phyloP scores from a whole-genome alignment of 1,284 basidiomycete genomes.

The Malassezia vespertilionis region DNA sequence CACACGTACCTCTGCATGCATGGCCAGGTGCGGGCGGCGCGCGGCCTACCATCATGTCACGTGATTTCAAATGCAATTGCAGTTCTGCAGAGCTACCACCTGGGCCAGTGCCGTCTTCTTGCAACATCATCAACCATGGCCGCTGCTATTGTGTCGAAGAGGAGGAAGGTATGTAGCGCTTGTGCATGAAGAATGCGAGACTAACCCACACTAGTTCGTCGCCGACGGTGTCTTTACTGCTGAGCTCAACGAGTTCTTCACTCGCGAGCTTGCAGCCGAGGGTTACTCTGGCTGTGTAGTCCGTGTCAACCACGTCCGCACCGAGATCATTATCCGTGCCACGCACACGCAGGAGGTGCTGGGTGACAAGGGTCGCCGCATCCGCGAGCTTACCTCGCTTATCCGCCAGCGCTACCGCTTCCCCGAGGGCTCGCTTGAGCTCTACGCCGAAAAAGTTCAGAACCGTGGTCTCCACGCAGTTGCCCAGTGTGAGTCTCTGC shows the following conservation, averaged over 20 bases:
- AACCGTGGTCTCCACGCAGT: conserved; percentile 97
- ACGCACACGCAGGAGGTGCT: conserved; percentile 99
- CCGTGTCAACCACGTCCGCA: conserved; percentile 96
- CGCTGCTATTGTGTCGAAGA: conserved; percentile 44
- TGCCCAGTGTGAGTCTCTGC: conserved; percentile 94
- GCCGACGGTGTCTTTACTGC: conserved; percentile 97
- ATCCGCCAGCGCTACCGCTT: conserved; percentile 99
- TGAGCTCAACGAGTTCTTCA: conserved; percentile 94
- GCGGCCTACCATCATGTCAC: background rate
- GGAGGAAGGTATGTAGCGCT: conserved; percentile 35
- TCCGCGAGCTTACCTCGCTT: conserved; percentile 94
- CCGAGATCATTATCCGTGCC: conserved; percentile 99
- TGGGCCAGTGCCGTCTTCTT: conserved; percentile 6
- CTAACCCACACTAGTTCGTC: conserved; percentile 62
- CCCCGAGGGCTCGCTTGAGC: conserved; percentile 92
- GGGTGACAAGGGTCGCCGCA: conserved; percentile 98
- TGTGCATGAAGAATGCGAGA: too few species aligned
- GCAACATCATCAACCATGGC: conserved; percentile 23
- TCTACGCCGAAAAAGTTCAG: conserved; percentile 99
- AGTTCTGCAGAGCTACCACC: conserved; percentile 11
- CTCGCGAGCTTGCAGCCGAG: conserved; percentile 95
- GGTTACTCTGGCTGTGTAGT: conserved; percentile 99
- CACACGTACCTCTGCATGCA: background rate
- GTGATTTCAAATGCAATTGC: conserved; percentile 3
- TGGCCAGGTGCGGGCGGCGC: background rate